Evolutionary conservation across 192 early-diverging fungal species (phyloP).

Genomic region (Ambispora gerdemannii): DNA sequence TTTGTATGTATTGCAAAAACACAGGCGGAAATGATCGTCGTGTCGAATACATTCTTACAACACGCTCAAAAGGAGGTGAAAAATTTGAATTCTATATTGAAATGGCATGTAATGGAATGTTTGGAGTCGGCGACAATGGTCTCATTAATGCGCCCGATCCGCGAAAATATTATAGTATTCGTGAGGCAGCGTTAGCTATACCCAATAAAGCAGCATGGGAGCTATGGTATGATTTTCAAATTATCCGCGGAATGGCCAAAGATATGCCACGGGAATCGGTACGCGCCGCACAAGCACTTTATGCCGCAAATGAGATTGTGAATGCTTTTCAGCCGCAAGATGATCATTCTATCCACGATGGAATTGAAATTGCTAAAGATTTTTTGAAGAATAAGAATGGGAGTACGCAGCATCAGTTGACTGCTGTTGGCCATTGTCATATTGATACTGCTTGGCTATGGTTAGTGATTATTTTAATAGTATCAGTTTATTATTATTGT

Average conservation of each 20-base stretch:
- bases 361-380: conserved; percentile 48
- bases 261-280: conserved; percentile 67
- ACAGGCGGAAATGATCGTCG: conserved; percentile 49
- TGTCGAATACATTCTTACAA: conserved; percentile 50
- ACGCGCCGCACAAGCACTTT: conserved; percentile 76
- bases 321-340: conserved; percentile 64
- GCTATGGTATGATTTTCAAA: conserved; percentile 73
- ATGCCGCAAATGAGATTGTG: conserved; percentile 73
- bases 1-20: too few species aligned
- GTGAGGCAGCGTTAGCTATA: conserved; percentile 67
- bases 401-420: conserved; percentile 68
- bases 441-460: conserved; percentile 89
- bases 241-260: conserved; percentile 69
- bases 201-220: conserved; percentile 66
- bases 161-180: conserved; percentile 59
- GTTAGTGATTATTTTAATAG: conserved; percentile 27
- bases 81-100: conserved; percentile 79
- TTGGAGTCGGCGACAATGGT: conserved; percentile 71
- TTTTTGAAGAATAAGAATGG: conserved; percentile 69
- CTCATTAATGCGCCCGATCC: conserved; percentile 67
- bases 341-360: conserved; percentile 42
- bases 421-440: conserved; percentile 82
- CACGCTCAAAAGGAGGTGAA: conserved; percentile 49
- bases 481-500: background rate
- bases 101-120: conserved; percentile 90